Base-by-base conservation (phyloP, 1,284 basidiomycete species). In the Ganoderma leucocontextum region DNA sequence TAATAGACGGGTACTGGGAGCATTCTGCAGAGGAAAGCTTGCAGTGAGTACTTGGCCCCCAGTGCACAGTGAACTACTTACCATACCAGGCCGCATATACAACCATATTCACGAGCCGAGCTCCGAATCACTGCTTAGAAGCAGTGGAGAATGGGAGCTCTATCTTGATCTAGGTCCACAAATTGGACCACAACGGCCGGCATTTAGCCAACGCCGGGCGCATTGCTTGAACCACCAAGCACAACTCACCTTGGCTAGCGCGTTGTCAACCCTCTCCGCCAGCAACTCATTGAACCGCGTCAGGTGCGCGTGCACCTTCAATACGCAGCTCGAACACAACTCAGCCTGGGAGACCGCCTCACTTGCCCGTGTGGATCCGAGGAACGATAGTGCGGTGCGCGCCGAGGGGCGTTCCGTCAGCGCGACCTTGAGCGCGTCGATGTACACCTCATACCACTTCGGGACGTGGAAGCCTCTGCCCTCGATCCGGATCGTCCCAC, bases 301-400 rank as follows among this genome's bases (percentile, higher is more conserved):
- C 58, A 64, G 36, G 29, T 64, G 58, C 7, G 22, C 19, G 25
- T 60, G n/a, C 25, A 41, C 66, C 25, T 19, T 29, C 19, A 41
- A 17, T 22, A 15, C 41, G 25, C 65, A 66, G 4, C 4, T 44
- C 4, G 38, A 13, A 36, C 60, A 64, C 47, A 19, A 49, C 19
- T 5, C 47, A 49, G 47, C 47, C n/a, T 22, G 22, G 47, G n/a
- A 9, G n/a, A 39, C 1, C 9, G 39, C 39, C 39, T 39, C 39
- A 4, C 13, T 39, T 8, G 8, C 39, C 39, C 39, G 39, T 39
- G 39, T 39, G 39, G 39, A 39, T 13, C 9, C 9, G 39, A 39
- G 39, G 39, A 10, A 39, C 39, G 47, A 49, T 49, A 7, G 7
- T 9, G n/a, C 19, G 12, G 47, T 49, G 12, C n/a, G n/a, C 47